A percentile compares a stretch with the other conserved stretches of the same genome.
These are phyloP conservation scores for Penicillium daleae DNA, from an alignment of 495 filamentous ascomycete genomes.

Conservation along the genomic window DNA sequence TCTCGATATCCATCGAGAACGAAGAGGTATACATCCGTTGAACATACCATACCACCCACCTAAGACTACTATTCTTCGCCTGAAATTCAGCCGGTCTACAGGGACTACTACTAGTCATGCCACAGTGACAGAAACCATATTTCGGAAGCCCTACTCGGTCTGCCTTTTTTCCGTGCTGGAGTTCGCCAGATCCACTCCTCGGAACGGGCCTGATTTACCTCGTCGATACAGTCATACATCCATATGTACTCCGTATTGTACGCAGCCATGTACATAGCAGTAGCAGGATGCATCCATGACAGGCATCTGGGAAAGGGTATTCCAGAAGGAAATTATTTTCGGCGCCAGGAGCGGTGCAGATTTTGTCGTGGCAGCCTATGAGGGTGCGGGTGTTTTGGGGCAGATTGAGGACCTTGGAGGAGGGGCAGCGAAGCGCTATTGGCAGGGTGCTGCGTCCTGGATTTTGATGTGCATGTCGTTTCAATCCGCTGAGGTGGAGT, in stretches of 20 bases:
- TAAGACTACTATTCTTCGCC: neutral
- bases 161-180: neutral
- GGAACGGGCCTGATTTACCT: conserved; percentile 31
- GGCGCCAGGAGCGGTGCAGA: conserved; percentile 32
- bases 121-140: neutral
- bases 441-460: conserved; percentile 15
- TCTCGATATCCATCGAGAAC: neutral
- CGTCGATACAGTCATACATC: conserved; percentile 23
- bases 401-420: conserved; percentile 34
- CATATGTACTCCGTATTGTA: neutral
- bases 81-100: neutral
- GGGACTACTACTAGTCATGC: neutral
- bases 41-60: neutral
- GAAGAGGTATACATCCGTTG: neutral
- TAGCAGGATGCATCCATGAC: neutral
- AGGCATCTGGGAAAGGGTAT: conserved; percentile 5
- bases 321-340: conserved; percentile 19
- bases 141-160: neutral
- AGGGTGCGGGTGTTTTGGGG: conserved; percentile 19
- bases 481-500: conserved; percentile 8
- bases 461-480: conserved; percentile 16
- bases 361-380: conserved; percentile 26
- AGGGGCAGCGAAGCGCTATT: conserved; percentile 28
- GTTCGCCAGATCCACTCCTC: conserved; percentile 15
- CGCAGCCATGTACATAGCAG: neutral